Evolutionary conservation across 2,329 filamentous ascomycete genomes (phyloP).

Genomic region (Cercospora berteroae): DNA sequence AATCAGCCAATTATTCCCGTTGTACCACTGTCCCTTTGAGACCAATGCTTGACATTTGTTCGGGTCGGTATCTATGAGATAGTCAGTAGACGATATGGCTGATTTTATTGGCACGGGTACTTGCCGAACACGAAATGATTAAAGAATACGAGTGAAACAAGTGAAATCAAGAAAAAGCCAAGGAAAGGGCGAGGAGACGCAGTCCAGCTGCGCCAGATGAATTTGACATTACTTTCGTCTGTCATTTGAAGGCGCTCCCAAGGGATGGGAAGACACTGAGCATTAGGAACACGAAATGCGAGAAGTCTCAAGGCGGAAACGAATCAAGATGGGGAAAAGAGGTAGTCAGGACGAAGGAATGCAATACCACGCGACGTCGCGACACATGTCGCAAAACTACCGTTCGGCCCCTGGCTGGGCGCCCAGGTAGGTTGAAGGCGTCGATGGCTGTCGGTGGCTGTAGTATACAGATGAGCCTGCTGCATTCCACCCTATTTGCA

Average conservation of each 20-base stretch:
- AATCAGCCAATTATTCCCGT: slow-evolving; percentile 49
- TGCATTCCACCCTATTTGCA: neutral
- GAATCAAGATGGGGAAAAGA: neutral
- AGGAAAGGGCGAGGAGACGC: neutral
- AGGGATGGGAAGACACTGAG: neutral
- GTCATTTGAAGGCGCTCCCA: neutral
- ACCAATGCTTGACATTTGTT: slow-evolving; percentile 56
- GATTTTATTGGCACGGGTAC: neutral
- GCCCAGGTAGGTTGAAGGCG: neutral
- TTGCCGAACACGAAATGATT: slow-evolving; percentile 13
- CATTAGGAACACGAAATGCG: neutral
- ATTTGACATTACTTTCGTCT: neutral
- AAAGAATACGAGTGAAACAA: slow-evolving; percentile 8
- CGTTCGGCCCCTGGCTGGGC: no score
- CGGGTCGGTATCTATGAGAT: slow-evolving; percentile 42
- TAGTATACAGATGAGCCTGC: no score
- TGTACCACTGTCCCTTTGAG: slow-evolving; percentile 54
- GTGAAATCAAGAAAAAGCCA: slow-evolving; percentile 5
- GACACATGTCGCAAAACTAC: neutral
- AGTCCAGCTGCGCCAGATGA: neutral
- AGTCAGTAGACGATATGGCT: neutral
- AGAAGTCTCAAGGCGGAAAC: neutral
- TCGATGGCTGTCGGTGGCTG: neutral
- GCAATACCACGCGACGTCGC: neutral
- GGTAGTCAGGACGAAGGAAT: neutral